Evolutionary conservation across 2,329 filamentous ascomycete species (phyloP), one percentile per base, ranked within the genome.

Genomic region (Aspergillus carbonarius): DNA sequence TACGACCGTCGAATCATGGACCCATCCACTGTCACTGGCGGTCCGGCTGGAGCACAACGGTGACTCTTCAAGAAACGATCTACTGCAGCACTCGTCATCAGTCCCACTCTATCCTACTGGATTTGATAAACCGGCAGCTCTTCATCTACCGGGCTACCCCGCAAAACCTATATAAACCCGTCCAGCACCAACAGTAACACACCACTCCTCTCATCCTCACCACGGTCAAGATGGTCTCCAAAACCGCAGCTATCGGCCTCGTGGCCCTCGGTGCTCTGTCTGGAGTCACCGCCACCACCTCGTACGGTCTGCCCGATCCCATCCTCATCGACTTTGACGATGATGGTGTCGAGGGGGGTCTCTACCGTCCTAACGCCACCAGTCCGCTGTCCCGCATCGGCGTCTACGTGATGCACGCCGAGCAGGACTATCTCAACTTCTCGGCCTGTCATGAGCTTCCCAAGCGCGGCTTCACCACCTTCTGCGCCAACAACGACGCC

Each of bases 381-480:
- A 17, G 30, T 32, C 30, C 30, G 18, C 48, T 35, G n/a, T 32
- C 48, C n/a, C 48, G 48, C 18, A 50, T 50, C 17, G 48, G 48
- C 18, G 27, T 50, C 17, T 35, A 35, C n/a, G 48, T 50, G 25
- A 50, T 50, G 48, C 48, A 50, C 9, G 48, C 48, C 17, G 48
- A 50, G 48, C 48, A 50, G 48, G 48, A 50, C 6, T 50, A 50
- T 30, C 30, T 35, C 27, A 50, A 32, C 32, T 50, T 50, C 12
- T 50, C 30, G 18, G 30, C 48, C 27, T 50, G 48, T n/a, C 30
- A 35, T 9, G 48, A 50, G 32, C 48, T 50, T 12, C 48, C 48
- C 17, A 20, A 20, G 5, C 48, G 48, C 34, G 48, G 48, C 5
- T 50, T 35, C 27, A 50, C 48, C 18, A 50, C 48, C 17, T 35